Percentiles rank a stretch among this genome's conserved stretches.
phyloP scores from a whole-genome alignment of 495 filamentous ascomycete genomes.

The Penicillium paradoxum region DNA sequence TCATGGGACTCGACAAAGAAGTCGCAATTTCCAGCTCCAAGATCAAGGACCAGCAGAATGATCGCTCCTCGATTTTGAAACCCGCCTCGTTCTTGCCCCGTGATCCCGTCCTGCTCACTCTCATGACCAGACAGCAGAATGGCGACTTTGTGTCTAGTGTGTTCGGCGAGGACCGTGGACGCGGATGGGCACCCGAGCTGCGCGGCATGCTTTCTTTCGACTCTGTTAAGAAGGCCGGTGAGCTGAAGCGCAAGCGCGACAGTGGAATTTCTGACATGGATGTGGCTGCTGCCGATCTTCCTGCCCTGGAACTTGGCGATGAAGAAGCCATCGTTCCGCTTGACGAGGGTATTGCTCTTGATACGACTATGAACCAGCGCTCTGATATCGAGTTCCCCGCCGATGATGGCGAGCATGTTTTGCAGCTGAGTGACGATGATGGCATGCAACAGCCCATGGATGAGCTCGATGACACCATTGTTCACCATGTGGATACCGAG shows the following conservation, averaged over 20 bases:
- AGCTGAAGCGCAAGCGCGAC: slow-evolving; percentile 91
- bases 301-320: slow-evolving; percentile 61
- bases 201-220: slow-evolving; percentile 79
- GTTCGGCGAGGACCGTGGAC: slow-evolving; percentile 69
- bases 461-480: slow-evolving; percentile 75
- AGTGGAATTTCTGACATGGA: slow-evolving; percentile 79
- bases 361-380: slow-evolving; percentile 45
- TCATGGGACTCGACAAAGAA: slow-evolving; percentile 63
- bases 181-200: slow-evolving; percentile 86
- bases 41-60: slow-evolving; percentile 74
- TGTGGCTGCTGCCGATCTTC: slow-evolving; percentile 58
- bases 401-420: slow-evolving; percentile 46
- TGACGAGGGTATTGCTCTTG: slow-evolving; percentile 48
- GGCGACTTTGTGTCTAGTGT: slow-evolving; percentile 77
- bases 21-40: slow-evolving; percentile 53
- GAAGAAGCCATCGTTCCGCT: slow-evolving; percentile 50
- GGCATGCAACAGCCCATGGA: slow-evolving; percentile 38
- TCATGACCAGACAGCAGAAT: slow-evolving; percentile 86
- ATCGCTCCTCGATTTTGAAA: slow-evolving; percentile 75
- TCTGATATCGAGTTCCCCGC: slow-evolving; percentile 60
- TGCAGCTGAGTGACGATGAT: slow-evolving; percentile 51
- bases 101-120: slow-evolving; percentile 75
- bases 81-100: slow-evolving; percentile 73
- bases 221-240: slow-evolving; percentile 66
- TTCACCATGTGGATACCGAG: slow-evolving; percentile 74